phyloP scores from a whole-genome alignment of 2,329 filamentous ascomycete genomes.

The Fusarium anthophilum region DNA sequence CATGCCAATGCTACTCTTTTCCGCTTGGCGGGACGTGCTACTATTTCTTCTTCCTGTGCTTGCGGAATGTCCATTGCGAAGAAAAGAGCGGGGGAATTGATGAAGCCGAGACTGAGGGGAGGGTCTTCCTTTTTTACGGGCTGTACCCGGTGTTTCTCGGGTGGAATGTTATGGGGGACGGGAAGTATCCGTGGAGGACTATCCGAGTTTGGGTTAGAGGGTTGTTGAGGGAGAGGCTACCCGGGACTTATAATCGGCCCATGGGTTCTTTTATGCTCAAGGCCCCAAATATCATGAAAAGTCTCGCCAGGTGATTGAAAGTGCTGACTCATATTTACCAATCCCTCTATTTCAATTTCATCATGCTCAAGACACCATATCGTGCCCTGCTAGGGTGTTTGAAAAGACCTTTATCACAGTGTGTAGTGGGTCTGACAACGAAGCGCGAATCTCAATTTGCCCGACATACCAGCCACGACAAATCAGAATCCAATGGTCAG shows the following conservation, averaged over 20 bases:
- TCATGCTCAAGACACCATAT: neutral
- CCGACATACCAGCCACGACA: accelerated
- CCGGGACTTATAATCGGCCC: neutral
- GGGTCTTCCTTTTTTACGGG: neutral
- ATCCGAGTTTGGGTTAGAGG: neutral
- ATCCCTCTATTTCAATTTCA: accelerated
- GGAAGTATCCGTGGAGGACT: neutral
- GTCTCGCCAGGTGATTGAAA: accelerated
- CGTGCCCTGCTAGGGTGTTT: neutral
- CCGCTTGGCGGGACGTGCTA: neutral
- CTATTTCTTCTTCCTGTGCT: neutral
- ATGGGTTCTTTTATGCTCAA: neutral
- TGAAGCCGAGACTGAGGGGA: neutral
- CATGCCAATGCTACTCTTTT: slow-evolving; percentile 13
- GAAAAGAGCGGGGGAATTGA: neutral
- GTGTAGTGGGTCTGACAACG: accelerated
- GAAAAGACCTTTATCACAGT: neutral
- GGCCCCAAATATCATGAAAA: neutral
- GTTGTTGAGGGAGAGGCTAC: accelerated
- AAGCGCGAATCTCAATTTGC: accelerated
- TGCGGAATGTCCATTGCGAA: neutral
- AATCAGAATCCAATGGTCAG: accelerated
- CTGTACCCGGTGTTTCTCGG: neutral
- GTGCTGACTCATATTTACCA: accelerated
- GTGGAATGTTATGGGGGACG: neutral